Conservation (phyloP, 257 asterid genomes). For the Solanum chmielewskii region DNA sequence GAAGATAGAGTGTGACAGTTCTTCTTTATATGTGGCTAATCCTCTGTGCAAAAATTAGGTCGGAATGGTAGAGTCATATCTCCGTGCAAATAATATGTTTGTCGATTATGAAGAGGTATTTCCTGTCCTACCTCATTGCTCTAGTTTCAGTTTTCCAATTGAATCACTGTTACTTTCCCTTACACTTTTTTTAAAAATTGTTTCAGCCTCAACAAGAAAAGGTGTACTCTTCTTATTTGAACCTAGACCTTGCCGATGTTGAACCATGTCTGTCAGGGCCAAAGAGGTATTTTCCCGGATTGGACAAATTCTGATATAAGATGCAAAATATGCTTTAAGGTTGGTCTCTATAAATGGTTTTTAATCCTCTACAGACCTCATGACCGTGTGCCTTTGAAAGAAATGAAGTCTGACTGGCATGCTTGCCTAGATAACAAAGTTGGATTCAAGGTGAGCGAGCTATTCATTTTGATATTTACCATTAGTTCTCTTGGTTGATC, state of each 20-base stretch:
- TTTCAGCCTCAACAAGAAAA: slow-evolving; percentile 83
- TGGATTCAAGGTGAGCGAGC: slow-evolving; percentile 74
- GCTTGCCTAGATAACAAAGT: slow-evolving; percentile 82
- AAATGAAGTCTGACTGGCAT: slow-evolving; percentile 93
- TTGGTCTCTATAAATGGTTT: background rate
- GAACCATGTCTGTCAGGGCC: slow-evolving; percentile 94
- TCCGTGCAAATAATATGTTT: slow-evolving; percentile 88
- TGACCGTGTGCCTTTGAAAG: slow-evolving; percentile 79
- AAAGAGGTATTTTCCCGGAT: slow-evolving; percentile 41
- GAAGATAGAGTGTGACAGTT: background rate
- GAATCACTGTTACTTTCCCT: background rate
- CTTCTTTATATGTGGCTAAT: background rate
- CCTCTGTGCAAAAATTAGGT: slow-evolving; percentile 28
- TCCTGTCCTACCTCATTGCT: background rate
- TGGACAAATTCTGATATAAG: background rate
- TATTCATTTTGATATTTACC: background rate
- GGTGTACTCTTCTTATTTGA: slow-evolving; percentile 62
- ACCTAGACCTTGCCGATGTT: slow-evolving; percentile 57
- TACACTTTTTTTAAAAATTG: background rate
- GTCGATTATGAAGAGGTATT: slow-evolving; percentile 80
- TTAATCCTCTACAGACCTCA: slow-evolving; percentile 55
- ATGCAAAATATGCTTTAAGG: background rate
- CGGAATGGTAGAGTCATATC: slow-evolving; percentile 87
- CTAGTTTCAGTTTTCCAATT: background rate
- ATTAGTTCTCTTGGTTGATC: background rate